Percentiles rank a stretch among this genome's conserved stretches.
Conservation (phyloP, 305 asterid species). For the Fraxinus albicans region DNA sequence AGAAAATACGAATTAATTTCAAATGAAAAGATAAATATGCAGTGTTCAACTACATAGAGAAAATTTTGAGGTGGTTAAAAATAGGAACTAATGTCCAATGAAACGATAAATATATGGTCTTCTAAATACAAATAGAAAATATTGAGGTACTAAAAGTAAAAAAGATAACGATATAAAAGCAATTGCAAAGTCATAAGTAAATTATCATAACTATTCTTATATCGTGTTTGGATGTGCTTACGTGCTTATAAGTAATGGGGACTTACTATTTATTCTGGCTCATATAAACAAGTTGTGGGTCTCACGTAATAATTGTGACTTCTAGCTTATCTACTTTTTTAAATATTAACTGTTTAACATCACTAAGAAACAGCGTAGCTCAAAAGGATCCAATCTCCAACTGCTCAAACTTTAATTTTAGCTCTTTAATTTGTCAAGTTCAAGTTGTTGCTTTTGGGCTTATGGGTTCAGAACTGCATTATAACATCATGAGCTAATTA, state of each 20-base stretch:
- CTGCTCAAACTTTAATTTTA: not conserved
- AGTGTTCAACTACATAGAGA: not conserved
- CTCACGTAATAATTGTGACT: not conserved
- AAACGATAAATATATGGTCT: not conserved
- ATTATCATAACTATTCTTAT: not conserved
- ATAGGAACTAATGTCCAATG: not conserved
- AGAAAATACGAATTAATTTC: not conserved
- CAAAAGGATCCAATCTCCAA: not conserved
- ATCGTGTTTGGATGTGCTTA: not conserved
- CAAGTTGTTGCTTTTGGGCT: not conserved
- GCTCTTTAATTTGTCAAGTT: not conserved
- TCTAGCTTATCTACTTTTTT: not conserved
- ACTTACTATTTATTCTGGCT: not conserved
- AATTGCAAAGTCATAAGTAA: not conserved
- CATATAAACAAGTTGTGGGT: not conserved
- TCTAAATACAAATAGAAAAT: no score
- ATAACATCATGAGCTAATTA: no score
- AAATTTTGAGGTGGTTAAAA: not conserved
- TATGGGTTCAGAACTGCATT: not conserved
- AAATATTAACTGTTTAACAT: not conserved
- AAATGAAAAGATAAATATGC: not conserved
- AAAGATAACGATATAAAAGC: not conserved
- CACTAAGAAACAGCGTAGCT: not conserved
- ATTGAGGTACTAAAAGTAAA: slow-evolving; percentile 43
- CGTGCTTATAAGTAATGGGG: not conserved